Evolutionary conservation across 139 green algal species (phyloP).

Genomic region (Chloropicon primus): DNA sequence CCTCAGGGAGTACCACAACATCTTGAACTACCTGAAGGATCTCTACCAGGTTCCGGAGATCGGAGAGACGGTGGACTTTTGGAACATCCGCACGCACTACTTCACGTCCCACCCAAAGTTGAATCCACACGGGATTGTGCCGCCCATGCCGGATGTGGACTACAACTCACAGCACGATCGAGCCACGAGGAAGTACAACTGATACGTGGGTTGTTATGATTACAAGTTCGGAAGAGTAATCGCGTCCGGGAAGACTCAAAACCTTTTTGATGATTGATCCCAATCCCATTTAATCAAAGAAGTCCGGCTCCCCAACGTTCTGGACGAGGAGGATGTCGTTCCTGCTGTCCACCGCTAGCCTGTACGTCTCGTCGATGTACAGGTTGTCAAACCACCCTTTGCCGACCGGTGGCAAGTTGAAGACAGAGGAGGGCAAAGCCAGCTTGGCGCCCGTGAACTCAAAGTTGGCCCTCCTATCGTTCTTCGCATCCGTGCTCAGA

Average conservation of each 20-base stretch:
- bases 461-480: neutral
- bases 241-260: too few relatives aligned
- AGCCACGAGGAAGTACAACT: neutral
- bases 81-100: slow-evolving; percentile 87
- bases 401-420: neutral
- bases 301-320: neutral
- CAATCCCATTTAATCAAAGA: too few relatives aligned
- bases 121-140: slow-evolving; percentile 68
- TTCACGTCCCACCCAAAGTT: slow-evolving; percentile 57
- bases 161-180: neutral
- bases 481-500: neutral
- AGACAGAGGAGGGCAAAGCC: neutral
- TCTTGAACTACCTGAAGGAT: slow-evolving; percentile 43
- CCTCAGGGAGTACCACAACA: slow-evolving; percentile 54
- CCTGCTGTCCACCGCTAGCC: neutral
- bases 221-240: too few relatives aligned
- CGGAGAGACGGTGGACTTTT: slow-evolving; percentile 56
- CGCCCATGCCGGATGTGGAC: slow-evolving; percentile 8
- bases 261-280: too few relatives aligned
- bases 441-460: neutral
- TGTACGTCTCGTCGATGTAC: neutral
- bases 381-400: neutral
- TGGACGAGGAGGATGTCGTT: neutral
- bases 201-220: too few relatives aligned
- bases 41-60: slow-evolving; percentile 66